Conservation (phyloP, 345 rosid species). For the Hibiscus trionum region DNA sequence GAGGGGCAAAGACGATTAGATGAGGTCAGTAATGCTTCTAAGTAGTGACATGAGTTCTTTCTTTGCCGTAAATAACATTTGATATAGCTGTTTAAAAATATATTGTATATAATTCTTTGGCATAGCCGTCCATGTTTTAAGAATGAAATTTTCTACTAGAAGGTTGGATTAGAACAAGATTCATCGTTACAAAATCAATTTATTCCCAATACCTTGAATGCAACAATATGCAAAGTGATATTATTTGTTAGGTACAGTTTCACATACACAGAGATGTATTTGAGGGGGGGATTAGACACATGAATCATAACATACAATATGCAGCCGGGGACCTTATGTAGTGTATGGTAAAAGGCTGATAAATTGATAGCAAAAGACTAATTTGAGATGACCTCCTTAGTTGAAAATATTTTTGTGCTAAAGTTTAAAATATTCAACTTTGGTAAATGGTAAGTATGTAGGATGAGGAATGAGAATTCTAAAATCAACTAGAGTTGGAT, state of each 20-base stretch:
- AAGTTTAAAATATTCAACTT: no score
- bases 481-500: no score
- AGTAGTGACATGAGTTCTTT: background rate
- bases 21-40: slow-evolving; percentile 45
- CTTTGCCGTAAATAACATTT: background rate
- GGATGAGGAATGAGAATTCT: no score
- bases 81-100: background rate
- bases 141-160: background rate
- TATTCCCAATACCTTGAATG: background rate
- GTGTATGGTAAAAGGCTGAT: background rate
- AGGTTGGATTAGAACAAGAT: background rate
- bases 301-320: background rate
- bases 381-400: background rate
- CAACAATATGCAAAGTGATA: background rate
- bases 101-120: background rate
- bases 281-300: background rate
- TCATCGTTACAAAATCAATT: background rate
- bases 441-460: no score
- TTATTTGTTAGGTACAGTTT: background rate
- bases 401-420: background rate
- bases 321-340: background rate
- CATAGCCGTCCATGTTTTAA: background rate
- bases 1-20: slow-evolving; percentile 78
- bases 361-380: background rate
- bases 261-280: no score